These are phyloP conservation scores for Ammopiptanthus mongolicus DNA, from an alignment of 306 rosid genomes.

Conservation along the genomic window DNA sequence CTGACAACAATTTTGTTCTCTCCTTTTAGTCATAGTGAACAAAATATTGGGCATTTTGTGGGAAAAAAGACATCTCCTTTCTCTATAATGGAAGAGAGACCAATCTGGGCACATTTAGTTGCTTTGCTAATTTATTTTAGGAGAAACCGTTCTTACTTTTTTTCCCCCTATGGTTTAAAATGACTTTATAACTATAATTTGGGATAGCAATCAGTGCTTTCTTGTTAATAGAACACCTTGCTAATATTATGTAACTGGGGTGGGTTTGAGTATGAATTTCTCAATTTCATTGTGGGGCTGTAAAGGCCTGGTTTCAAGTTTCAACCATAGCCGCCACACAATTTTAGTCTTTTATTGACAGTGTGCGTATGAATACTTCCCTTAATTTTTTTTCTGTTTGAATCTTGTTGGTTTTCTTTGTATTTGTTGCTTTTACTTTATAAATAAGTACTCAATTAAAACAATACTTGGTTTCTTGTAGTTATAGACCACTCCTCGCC, in stretches of 20 bases:
- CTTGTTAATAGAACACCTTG: not conserved
- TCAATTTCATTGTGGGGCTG: not conserved
- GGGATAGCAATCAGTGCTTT: not conserved
- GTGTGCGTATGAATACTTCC: not conserved
- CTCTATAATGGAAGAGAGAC: not conserved
- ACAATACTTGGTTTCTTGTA: not conserved
- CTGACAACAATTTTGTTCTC: not conserved
- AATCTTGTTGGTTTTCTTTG: not conserved
- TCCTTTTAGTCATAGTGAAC: not conserved
- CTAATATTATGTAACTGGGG: not conserved
- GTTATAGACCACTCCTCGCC: not conserved
- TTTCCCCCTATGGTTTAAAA: not conserved
- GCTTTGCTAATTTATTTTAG: not conserved
- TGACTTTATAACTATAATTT: not conserved
- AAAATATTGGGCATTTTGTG: not conserved
- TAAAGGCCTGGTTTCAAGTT: not conserved
- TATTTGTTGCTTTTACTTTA: not conserved
- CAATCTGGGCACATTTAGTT: not conserved
- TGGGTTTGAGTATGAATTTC: not conserved
- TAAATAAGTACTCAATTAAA: not conserved
- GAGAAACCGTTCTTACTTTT: not conserved
- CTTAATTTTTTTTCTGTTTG: not conserved
- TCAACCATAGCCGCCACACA: not conserved
- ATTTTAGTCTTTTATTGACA: not conserved
- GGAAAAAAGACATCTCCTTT: not conserved